Base-by-base conservation (phyloP, 2,329 filamentous ascomycete species). In the Rhynchosporium secalis region DNA sequence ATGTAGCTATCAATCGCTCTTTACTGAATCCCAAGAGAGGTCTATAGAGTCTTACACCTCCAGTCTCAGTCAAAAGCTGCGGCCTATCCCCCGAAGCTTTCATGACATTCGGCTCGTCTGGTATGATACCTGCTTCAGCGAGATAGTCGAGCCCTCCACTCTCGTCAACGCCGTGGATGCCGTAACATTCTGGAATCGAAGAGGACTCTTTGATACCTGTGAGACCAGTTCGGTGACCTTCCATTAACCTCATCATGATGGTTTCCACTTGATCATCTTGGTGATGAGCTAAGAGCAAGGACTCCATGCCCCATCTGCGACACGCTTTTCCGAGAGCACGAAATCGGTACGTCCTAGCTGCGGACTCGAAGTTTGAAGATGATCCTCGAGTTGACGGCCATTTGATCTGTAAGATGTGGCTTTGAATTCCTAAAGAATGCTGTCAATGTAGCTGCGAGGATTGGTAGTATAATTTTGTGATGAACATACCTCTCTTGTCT, bases 221-320 rank as follows among this genome's bases (percentile, higher is more conserved):
- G 36, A 96, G 78, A 0, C 91, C 92, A n/a, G 84, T 83, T 2
- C 83, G 78, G 70, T 91, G 89, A 0, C 88, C 86, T 3, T 80
- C 79, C 8, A 88, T 76, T 41, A 98, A 75, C 47, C 95, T 84
- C 86, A 92, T 90, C 55, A 98, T 76, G 3, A 96, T 81, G 0
- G 93, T 97, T 77, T 99, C 95, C 61, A 92, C 89, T 72, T 95
- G 91, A 71, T 99, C 95, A 71, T 97, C 93, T 65, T 83, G 80
- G 73, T 99, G 95, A 73, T 99, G 95, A 3, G 88, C 95, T 33
- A 96, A 78, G 45, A 97, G 82, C 1, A 98, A 74, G 26, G 84
- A 83, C 4, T 75, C 76, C 3, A 90, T 83, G 0, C 77, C 73
- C 5, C 77, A 68, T 1, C 77, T 73, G 15, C 75, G 75, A 72